Percentiles rank a stretch among this genome's conserved stretches.
Conservation (phyloP, 1,284 basidiomycete species). For the Ceratobasidium sp. region DNA sequence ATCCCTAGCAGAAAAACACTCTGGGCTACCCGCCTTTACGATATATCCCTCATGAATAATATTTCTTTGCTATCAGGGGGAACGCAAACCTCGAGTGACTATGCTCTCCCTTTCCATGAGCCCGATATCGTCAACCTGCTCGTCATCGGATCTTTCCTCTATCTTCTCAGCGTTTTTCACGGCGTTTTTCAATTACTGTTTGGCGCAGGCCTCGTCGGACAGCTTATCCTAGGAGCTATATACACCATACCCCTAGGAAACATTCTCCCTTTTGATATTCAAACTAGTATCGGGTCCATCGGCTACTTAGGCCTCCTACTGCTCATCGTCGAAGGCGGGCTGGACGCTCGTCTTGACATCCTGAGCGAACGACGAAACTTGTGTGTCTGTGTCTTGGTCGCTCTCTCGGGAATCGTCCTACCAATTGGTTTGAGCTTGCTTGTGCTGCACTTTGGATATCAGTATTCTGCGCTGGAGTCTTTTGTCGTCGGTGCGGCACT, state of each 20-base stretch:
- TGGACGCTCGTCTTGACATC: conserved; percentile 57
- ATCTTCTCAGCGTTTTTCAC: conserved; percentile 54
- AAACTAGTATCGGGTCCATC: conserved; percentile 58
- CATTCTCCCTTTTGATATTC: conserved; percentile 57
- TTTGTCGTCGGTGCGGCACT: conserved; percentile 65
- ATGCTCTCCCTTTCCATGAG: conserved; percentile 25
- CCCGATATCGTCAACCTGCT: conserved; percentile 52
- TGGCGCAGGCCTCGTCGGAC: conserved; percentile 57
- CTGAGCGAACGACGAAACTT: conserved; percentile 55
- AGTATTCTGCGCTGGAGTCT: conserved; percentile 56
- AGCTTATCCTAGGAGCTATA: conserved; percentile 61
- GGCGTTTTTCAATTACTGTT: conserved; percentile 50
- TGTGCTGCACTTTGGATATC: conserved; percentile 56
- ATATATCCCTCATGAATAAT: no score
- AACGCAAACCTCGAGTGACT: no score
- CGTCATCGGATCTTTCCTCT: conserved; percentile 55
- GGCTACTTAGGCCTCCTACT: conserved; percentile 66
- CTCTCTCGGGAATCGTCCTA: conserved; percentile 59
- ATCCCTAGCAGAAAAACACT: no score
- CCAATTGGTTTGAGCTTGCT: conserved; percentile 61
- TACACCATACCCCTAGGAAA: conserved; percentile 60
- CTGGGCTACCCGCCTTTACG: no score
- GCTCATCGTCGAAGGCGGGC: conserved; percentile 64
- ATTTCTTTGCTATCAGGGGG: no score
- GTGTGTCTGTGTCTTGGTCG: conserved; percentile 58